These are phyloP conservation scores for Mycena belliarum DNA, from an alignment of 768 basidiomycete genomes.

Conservation along the genomic window DNA sequence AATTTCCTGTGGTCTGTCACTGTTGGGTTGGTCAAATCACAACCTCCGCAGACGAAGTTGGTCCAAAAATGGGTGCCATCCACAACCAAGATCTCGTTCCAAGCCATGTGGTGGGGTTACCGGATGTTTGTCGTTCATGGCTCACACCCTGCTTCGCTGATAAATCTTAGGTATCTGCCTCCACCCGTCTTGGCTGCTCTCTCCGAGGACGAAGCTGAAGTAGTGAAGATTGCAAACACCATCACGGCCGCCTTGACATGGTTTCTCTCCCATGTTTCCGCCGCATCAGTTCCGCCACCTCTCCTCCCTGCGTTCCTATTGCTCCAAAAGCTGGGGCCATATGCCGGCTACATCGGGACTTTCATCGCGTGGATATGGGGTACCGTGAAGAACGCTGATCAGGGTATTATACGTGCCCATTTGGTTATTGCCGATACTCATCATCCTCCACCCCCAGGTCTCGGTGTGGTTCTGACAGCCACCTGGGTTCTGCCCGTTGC, in stretches of 20 bases:
- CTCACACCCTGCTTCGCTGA: neutral
- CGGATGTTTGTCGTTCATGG: slow-evolving; percentile 40
- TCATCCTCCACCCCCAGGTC: slow-evolving; percentile 30
- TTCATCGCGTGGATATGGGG: slow-evolving; percentile 61
- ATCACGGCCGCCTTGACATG: slow-evolving; percentile 54
- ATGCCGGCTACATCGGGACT: slow-evolving; percentile 54
- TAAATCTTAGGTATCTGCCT: slow-evolving; percentile 48
- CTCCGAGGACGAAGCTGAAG: slow-evolving; percentile 49
- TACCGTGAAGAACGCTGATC: slow-evolving; percentile 50
- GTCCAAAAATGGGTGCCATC: slow-evolving; percentile 52
- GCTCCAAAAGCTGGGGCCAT: slow-evolving; percentile 47
- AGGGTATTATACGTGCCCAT: slow-evolving; percentile 21
- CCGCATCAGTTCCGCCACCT: slow-evolving; percentile 44
- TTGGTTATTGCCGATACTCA: neutral
- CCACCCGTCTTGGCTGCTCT: slow-evolving; percentile 54
- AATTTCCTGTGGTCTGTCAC: slow-evolving; percentile 16
- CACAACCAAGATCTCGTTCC: slow-evolving; percentile 51
- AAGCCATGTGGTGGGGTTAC: slow-evolving; percentile 63
- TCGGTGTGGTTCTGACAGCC: slow-evolving; percentile 57
- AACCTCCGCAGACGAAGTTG: slow-evolving; percentile 14
- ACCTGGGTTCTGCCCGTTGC: slow-evolving; percentile 60
- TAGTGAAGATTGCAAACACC: slow-evolving; percentile 54
- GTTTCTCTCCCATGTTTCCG: slow-evolving; percentile 46
- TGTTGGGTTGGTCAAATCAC: slow-evolving; percentile 7
- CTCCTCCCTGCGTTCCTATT: slow-evolving; percentile 45